Evolutionary conservation across 2,329 filamentous ascomycete genomes (phyloP).

Genomic region (Fusarium euwallaceae): DNA sequence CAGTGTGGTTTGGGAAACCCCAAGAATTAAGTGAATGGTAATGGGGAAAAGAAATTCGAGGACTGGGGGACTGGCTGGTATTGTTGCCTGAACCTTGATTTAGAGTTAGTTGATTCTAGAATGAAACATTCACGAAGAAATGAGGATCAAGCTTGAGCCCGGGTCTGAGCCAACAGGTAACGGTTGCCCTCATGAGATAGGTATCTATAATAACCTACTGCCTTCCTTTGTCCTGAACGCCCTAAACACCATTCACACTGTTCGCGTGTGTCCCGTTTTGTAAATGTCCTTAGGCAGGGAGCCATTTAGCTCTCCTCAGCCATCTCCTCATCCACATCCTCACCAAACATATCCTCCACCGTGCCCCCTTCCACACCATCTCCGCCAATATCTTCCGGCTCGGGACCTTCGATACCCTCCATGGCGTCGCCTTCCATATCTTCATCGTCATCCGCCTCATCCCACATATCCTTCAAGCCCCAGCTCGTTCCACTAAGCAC

Average conservation of each 20-base stretch:
- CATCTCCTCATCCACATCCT: conserved; percentile 70
- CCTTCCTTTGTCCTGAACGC: conserved; percentile 24
- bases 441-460: conserved; percentile 60
- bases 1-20: neutral
- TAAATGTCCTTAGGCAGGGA: conserved; percentile 5
- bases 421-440: conserved; percentile 62
- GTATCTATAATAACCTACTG: conserved; percentile 19
- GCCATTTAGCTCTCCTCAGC: conserved; percentile 55
- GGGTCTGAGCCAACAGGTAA: neutral
- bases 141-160: neutral
- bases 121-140: neutral
- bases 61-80: neutral
- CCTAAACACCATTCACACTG: conserved; percentile 33
- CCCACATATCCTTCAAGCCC: conserved; percentile 73
- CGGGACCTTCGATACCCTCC: conserved; percentile 60
- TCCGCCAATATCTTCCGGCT: conserved; percentile 58
- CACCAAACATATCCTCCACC: conserved; percentile 68
- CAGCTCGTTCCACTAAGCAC: conserved; percentile 75
- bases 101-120: neutral
- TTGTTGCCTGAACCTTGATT: neutral
- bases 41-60: neutral
- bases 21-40: neutral
- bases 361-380: conserved; percentile 64
- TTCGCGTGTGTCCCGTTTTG: conserved; percentile 12
- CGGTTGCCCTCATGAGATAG: neutral